phyloP scores from a whole-genome alignment of 805 yeast genomes.

The Starmera dryadoides region DNA sequence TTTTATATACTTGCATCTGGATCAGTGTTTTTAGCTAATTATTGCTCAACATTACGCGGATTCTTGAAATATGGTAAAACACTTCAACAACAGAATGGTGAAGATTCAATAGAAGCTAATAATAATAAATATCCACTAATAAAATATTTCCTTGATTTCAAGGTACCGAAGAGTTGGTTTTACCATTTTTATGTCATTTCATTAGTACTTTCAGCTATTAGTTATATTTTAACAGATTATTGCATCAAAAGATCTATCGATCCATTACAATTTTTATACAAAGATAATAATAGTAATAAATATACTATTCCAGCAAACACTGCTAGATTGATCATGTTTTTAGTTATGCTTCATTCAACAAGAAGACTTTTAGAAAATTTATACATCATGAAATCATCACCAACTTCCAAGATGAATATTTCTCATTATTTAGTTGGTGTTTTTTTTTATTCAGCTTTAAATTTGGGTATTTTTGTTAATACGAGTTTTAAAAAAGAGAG shows the following conservation, averaged over 20 bases:
- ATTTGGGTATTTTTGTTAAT: conserved; percentile 28
- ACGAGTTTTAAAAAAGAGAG: conserved; percentile 4
- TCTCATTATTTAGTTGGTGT: conserved; percentile 63
- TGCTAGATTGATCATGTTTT: conserved; percentile 13
- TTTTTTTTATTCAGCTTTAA: conserved; percentile 45
- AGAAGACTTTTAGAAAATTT: conserved; percentile 52
- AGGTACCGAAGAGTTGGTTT: conserved; percentile 60
- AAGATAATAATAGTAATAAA: conserved; percentile 1
- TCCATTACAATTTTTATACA: conserved; percentile 3
- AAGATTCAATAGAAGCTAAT: not conserved
- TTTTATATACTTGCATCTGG: conserved; percentile 1
- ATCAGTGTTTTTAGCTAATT: conserved; percentile 26
- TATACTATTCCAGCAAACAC: conserved; percentile 14
- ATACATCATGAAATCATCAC: conserved; percentile 38
- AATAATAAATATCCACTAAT: conserved; percentile 5
- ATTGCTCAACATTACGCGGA: conserved; percentile 21
- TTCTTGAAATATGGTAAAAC: conserved; percentile 43
- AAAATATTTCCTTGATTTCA: conserved; percentile 21
- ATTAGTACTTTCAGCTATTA: conserved; percentile 21
- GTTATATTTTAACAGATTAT: conserved; percentile 8
- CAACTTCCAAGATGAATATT: conserved; percentile 49
- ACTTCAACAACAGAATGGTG: conserved; percentile 7
- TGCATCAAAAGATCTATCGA: conserved; percentile 1
- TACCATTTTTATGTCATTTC: conserved; percentile 53
- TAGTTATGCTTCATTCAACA: conserved; percentile 40